Evolutionary conservation across 78 protist species (phyloP), one percentile per base, ranked within the genome.

Genomic region (Cavenderia fasciculata): DNA sequence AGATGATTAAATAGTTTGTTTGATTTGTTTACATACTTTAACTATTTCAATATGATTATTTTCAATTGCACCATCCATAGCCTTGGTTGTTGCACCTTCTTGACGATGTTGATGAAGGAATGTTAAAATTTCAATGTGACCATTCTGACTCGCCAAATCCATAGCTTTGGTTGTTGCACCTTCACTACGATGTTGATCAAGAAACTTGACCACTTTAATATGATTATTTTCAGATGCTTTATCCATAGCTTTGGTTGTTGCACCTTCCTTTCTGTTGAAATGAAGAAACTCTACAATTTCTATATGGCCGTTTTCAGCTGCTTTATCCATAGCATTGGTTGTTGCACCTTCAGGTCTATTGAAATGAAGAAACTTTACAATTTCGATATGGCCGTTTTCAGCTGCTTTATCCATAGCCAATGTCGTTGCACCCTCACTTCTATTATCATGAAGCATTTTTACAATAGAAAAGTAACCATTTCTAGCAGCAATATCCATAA

Each of bases 321-420:
- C n/a, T n/a, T n/a, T n/a, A n/a, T n/a, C n/a, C n/a, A n/a, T n/a
- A n/a, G n/a, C n/a, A n/a, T n/a, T n/a, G n/a, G n/a, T n/a, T n/a
- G n/a, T 63, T 63, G 72, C 72, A 27, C 72, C 72, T 63, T 63
- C 72, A 63, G 36, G 33, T 63, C 72, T 63, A 40, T 63, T 63
- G 6, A 4, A 34, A 38, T 63, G 72, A 16, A 63, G 8, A n/a
- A 16, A 63, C 38, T 63, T 33, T 63, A 63, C 72, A 38, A 63
- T 36, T 5, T 31, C 72, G 1, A 63, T 4, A 38, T 63, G 43
- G 12, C 72, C 72, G 12, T 63, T 21, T 16, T 43, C 11, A 38
- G 72, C 43, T 27, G 72, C 72, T 2, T 36, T 7, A 21, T 63
- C 72, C 21, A 63, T 34, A 4, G 72, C 72, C 12, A 38, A 43